phyloP scores from a whole-genome alignment of 2,329 filamentous ascomycete species.

The Ophiosphaerella herpotricha region DNA sequence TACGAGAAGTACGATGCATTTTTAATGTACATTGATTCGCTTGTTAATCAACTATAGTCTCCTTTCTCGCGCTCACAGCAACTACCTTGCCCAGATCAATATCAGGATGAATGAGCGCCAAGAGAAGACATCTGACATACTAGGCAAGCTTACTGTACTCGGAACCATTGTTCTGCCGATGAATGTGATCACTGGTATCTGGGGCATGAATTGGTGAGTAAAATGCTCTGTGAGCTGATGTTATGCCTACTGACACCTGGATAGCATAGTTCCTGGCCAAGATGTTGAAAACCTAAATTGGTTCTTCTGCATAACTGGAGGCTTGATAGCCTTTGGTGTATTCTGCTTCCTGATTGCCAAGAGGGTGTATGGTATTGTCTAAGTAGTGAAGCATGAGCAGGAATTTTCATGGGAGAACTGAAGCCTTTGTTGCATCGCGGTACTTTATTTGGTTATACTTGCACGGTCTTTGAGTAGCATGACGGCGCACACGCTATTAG shows the following conservation, averaged over 20 bases:
- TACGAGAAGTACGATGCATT: conserved; percentile 80
- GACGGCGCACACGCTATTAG: too few relatives aligned
- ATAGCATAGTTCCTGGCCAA: conserved; percentile 82
- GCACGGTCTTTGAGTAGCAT: too few relatives aligned
- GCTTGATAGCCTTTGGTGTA: conserved; percentile 77
- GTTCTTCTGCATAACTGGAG: conserved; percentile 67
- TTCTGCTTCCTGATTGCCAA: conserved; percentile 82
- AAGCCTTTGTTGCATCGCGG: neutral
- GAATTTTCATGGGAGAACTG: neutral
- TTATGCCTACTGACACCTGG: neutral
- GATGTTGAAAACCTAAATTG: conserved; percentile 69
- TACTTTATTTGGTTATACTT: neutral
- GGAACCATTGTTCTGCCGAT: conserved; percentile 97
- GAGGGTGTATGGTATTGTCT: conserved; percentile 56
- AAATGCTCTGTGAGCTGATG: neutral
- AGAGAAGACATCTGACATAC: conserved; percentile 91
- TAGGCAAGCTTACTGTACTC: conserved; percentile 92
- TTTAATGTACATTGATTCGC: neutral
- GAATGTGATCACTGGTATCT: conserved; percentile 98
- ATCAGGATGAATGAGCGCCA: conserved; percentile 98
- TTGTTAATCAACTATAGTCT: conserved; percentile 61
- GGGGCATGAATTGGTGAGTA: conserved; percentile 81
- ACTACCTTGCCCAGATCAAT: conserved; percentile 99
- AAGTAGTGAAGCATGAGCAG: neutral
- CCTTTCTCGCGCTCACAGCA: conserved; percentile 86